A percentile compares a stretch with the other conserved stretches of the same genome.
phyloP scores from a whole-genome alignment of 2,329 filamentous ascomycete species.

The Paraconiothyrium sp. region DNA sequence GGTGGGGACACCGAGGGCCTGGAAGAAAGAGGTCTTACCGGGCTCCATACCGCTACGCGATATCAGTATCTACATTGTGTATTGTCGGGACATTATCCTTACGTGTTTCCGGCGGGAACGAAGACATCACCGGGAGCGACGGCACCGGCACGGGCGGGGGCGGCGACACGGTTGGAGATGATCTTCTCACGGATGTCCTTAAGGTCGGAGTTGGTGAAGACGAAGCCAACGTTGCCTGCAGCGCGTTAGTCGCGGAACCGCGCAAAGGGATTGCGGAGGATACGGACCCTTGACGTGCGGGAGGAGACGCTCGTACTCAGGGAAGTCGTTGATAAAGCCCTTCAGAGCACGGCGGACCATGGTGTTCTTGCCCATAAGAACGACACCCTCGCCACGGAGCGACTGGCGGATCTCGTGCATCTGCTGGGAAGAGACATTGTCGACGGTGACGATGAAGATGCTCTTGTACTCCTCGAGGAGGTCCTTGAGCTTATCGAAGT shows the following conservation, averaged over 20 bases:
- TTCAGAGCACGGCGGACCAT: conserved; percentile 99
- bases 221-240: conserved; percentile 88
- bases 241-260: conserved; percentile 27
- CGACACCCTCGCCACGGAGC: conserved; percentile 90
- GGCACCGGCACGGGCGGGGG: conserved; percentile 97
- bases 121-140: conserved; percentile 92
- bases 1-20: conserved; percentile 99
- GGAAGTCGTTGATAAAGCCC: conserved; percentile 88
- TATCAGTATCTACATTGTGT: conserved; percentile 26
- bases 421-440: conserved; percentile 99
- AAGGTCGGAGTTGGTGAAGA: conserved; percentile 98
- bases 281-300: conserved; percentile 82
- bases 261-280: conserved; percentile 10
- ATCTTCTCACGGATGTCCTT: conserved; percentile 95
- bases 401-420: conserved; percentile 99
- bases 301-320: conserved; percentile 98
- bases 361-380: conserved; percentile 99
- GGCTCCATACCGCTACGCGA: conserved; percentile 85
- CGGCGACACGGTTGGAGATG: conserved; percentile 95
- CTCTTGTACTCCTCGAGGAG: conserved; percentile 96
- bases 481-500: conserved; percentile 99
- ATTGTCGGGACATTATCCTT: conserved; percentile 22
- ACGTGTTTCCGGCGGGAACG: conserved; percentile 95
- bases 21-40: conserved; percentile 99
- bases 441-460: conserved; percentile 89